Base-by-base conservation (phyloP, 2,329 filamentous ascomycete species). In the Leptographium wingfieldii region DNA sequence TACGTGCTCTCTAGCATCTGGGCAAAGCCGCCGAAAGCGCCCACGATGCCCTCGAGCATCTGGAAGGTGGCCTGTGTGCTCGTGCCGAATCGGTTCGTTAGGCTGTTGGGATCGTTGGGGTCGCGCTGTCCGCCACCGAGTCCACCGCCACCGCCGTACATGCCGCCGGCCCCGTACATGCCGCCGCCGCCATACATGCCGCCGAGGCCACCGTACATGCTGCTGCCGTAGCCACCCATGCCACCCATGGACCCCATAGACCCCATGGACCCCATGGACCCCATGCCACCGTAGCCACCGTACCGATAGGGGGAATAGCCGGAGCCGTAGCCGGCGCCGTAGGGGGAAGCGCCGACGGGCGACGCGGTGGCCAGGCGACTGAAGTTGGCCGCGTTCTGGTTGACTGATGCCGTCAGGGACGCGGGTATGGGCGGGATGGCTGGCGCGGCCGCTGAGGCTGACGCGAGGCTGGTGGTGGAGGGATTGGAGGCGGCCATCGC, bases 1-100 rank as follows among this genome's bases (percentile, higher is more conserved):
- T 96, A 99, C 12, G 94, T 97, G 77, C 94, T 97, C 75, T 99
- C 94, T 33, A 99, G 80, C 94, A 99, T 99, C 77, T 99, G 94
- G 14, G 95, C 90, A 70, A 99, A 97, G 0, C 95, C 94, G 25
- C 92, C 92, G 77, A 99, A 99, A 2, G 94, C 92, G 29, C 90
- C 90, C 16, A 99, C 94, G 61, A 99, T 88, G 67, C 92, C 94
- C 76, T 99, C 94, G 57, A 99, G 90, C 80, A 99, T 90, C 77
- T 97, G 94, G 70, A 99, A 99, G 0, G 94, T 99, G 12, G 92
- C 90, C 67, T 94, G 89, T 0, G 95, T 99, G 76, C 88, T 94
- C 73, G 95, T 92, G 70, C 86, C 90, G 78, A 97, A 96, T 58
- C 89, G 87, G 70, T 95, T 89, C n/a, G 92, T 96, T 71, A 99